Evolutionary conservation across 1,139 yeast species (phyloP), one percentile per base, ranked within the genome.

Genomic region (Taphrina flavorubra): DNA sequence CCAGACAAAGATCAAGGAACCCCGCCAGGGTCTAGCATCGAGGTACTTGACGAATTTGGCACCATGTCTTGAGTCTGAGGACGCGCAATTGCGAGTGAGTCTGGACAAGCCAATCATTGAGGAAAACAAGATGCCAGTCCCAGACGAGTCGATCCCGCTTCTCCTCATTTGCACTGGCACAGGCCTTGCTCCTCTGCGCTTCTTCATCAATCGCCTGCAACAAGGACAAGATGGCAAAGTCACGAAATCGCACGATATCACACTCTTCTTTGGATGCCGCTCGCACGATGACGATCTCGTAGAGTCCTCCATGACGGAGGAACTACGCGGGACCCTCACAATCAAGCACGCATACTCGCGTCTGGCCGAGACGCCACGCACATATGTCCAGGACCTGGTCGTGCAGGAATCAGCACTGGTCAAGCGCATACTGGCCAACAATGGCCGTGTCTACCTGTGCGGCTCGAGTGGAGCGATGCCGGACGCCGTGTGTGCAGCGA

Each of bases 161-260:
- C 51, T 74, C n/a, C 85, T 92, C 87, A 84, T 94, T 76, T 99
- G 99, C 49, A 98, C 99, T 59, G 99, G 99, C 72, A 94, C 99
- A 7, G 99, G 99, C 77, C 94, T 94, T 69, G 98, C 99, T 11
- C 99, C 99, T 71, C 89, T 94, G 81, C 88, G 98, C 79, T 97
- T 96, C 1, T 92, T 94, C 74, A 79, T 94, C 55, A 87, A 96
- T 79, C 97, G 92, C 18, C 62, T 69, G 36, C 34, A 59, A 14
- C 36, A 36, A 25, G 25, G 46, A 34, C 31, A 7, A n/a, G 31
- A 25, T 2, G 39, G 34, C 31, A 16, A 68, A 5, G 14, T 63
- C 34, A 53, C 71, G 18, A 53, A 31, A 16, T 3, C 69, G 18
- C 37, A 62, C 16, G 42, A 39, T n/a, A 37, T 67, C 37, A 59